Evolutionary conservation across 2,329 filamentous ascomycete species (phyloP), one percentile per base, ranked within the genome.

Genomic region (Madurella fahalii): DNA sequence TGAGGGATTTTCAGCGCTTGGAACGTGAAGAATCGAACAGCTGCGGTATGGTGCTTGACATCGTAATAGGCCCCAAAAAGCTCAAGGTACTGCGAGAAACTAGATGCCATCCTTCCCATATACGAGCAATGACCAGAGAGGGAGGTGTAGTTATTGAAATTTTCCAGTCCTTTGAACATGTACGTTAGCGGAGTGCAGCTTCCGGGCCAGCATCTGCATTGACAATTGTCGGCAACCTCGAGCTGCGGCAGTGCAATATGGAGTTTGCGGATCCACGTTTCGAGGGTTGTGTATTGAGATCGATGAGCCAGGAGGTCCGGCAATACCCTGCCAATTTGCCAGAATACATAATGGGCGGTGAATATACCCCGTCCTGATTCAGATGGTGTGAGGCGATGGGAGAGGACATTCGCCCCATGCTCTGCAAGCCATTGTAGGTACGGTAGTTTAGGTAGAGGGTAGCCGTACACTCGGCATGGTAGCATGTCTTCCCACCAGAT

Each of bases 111-210:
- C 8, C 7, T 37, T 5, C 2, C 37, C 18, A 9, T 9, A 18
- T 43, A 25, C 25, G 25, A 25, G 25, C 25, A 25, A 7, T 2
- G 25, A 7, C 31, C 46, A 30, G 12, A 46, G 18, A 9, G 34
- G 9, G 34, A 11, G 34, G 4, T 37, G 34, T 37, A 37, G n/a
- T n/a, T n/a, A n/a, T n/a, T n/a, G n/a, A 37, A 11, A 15, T 37
- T 37, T 37, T 2, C 11, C 34, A 37, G 13, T 15, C 34, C 34
- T 9, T 12, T 11, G 34, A 12, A 11, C 34, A 46, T 2, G 9
- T 11, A 46, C 9, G 15, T 52, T 4, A 52, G n/a, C 12, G 41
- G 49, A 18, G 49, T 46, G 42, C 49, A 52, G 13, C 49, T 32
- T 46, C 32, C 42, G 7, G 34, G 31, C 17, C 41, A 52, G n/a